Evolutionary conservation across 1,139 yeast species (phyloP), one percentile per base, ranked within the genome.

Genomic region (Geotrichum macrosporum): DNA sequence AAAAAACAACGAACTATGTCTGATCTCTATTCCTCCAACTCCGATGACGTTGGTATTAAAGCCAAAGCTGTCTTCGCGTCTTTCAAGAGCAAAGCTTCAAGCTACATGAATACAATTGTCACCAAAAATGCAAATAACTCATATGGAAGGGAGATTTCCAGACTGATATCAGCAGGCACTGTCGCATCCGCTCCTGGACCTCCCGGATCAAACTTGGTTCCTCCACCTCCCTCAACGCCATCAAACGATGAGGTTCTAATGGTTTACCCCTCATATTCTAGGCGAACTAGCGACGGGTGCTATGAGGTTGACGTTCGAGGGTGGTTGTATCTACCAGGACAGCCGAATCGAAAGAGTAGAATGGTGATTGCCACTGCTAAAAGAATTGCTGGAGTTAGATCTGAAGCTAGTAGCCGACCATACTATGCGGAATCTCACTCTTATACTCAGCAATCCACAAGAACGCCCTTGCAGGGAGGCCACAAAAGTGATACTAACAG

Each of bases 321-420:
- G 3, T 77, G 84, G 76, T 72, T 86, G 8, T 78, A 74, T 50
- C 72, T 85, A 37, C 88, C 88, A 0, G 94, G 92, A 1, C 71
- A 74, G 8, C 75, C 80, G 72, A 76, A 78, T 26, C 70, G 95
- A 42, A 84, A 84, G 59, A 84, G 87, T 61, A 69, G 81, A 53
- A 64, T 88, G 46, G 70, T 87, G 29, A 61, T 84, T 33, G 75
- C 88, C 1, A 68, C 88, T 31, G 85, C 89, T 2, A 78, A 79
- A 55, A 87, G 84, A 60, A 70, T 86, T 48, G 77, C 85, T 2
- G 78, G 80, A 8, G 52, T 64, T 13, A 46, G 32, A 10, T 41
- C 50, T 27, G 38, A 32, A 9, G 31, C 46, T n/a, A 20, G 29
- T 22, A 5, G 38, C 12, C 6, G 32, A 3, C 31, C 46, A 21